Base-by-base conservation (phyloP, 345 rosid species). In the Moricandia moricandioides region DNA sequence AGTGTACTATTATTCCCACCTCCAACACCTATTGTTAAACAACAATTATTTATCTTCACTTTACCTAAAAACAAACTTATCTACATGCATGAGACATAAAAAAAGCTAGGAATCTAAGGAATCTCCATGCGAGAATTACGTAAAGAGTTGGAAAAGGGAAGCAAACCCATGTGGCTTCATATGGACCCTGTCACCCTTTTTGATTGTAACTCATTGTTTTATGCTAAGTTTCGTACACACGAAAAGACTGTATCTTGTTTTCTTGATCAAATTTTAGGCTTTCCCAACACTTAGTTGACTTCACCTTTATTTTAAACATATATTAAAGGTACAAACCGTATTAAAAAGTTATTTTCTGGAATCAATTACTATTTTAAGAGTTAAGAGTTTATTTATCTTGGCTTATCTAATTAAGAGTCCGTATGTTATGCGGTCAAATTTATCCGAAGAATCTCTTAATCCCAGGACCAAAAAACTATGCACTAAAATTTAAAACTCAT, bases 1-100 rank as follows among this genome's bases (percentile, higher is more conserved):
- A 90, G 43, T 88, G 96, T 14, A 88, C 92, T 35, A 90, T 70
- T 43, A 88, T 90, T 67, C 96, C 92, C 56, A 90, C 2, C 76
- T 90, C 96, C 55, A 90, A 65, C 6, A 89, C 92, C 92, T 79
- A 45, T 33, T 29, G 31, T 24, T 11, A 31, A 43, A 26, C 12
- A 31, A 17, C 12, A 24, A 10, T 14, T 29, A n/a, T 31, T 31
- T 56, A 65, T 11, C 65, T 74, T 65, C 45, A 56, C 63, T 57
- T 40, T 43, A 65, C 13, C 6, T 43, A 9, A 16, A 71, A 59
- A 11, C 5, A 11, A 67, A 33, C 14, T 8, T 4, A 26, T 30
- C 26, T 24, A 27, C 31, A n/a, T 40, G 40, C 31, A n/a, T 40
- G 40, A 43, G 26, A 39, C 11, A 37, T 29, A 3, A 14, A 21